These are phyloP conservation scores for Neurospora sp. DNA, from an alignment of 495 filamentous ascomycete species.

Conservation along the genomic window DNA sequence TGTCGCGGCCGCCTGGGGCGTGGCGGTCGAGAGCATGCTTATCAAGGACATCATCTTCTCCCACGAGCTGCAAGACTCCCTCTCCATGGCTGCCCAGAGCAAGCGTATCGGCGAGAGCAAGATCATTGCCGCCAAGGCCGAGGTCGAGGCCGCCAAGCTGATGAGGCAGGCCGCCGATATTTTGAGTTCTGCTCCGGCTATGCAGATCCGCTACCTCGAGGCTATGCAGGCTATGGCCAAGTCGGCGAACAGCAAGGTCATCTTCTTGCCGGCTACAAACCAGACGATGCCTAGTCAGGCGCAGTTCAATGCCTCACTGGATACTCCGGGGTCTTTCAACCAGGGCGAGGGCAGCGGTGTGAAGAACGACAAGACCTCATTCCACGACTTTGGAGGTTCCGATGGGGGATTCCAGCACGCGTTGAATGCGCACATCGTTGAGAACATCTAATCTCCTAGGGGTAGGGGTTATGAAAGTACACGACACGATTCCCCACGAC, in stretches of 20 bases:
- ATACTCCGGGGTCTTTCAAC: conserved; percentile 7
- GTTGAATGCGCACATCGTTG: conserved; percentile 75
- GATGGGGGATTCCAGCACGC: conserved; percentile 65
- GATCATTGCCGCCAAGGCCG: conserved; percentile 91
- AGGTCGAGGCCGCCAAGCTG: conserved; percentile 93
- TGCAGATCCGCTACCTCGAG: conserved; percentile 98
- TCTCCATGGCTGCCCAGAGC: conserved; percentile 99
- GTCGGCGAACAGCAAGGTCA: conserved; percentile 89
- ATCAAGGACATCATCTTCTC: conserved; percentile 99
- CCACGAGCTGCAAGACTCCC: conserved; percentile 89
- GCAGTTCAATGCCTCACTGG: conserved; percentile 23
- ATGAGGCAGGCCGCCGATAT: conserved; percentile 99
- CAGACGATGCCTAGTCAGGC: conserved; percentile 49
- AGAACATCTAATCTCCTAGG: conserved; percentile 58
- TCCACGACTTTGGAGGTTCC: conserved; percentile 34
- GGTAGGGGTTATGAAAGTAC: no score
- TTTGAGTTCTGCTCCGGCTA: conserved; percentile 82
- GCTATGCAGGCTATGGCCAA: conserved; percentile 99
- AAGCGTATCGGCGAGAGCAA: conserved; percentile 98
- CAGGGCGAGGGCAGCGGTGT: conserved; percentile 12
- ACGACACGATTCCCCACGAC: no score
- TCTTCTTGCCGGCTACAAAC: conserved; percentile 71
- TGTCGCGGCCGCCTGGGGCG: conserved; percentile 88
- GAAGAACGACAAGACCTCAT: conserved; percentile 6
- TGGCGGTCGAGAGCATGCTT: conserved; percentile 94